Evolutionary conservation across 495 filamentous ascomycete species (phyloP), one percentile per base, ranked within the genome.

Genomic region (Tetracladium setigerum): DNA sequence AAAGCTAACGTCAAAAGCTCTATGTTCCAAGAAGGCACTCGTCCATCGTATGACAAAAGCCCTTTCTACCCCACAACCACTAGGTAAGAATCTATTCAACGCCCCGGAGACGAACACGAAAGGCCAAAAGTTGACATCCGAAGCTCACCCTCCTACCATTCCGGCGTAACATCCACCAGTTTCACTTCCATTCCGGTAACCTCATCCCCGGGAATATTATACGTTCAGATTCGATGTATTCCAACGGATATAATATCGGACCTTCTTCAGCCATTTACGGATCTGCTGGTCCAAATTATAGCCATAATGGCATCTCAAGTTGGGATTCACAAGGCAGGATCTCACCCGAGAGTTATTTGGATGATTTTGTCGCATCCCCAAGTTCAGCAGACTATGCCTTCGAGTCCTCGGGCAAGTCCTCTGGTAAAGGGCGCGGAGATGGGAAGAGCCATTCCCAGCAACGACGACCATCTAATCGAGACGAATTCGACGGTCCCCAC

Each of bases 401-500:
- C 41, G 58, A 61, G 8, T n/a, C 45, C 30, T 46, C 52, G 34
- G 47, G 50, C 19, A 48, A 45, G 22, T 31, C 35, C 17, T 32
- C 31, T 30, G 38, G 43, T 13, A 73, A 69, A 44, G 65, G 68
- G 47, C 73, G 67, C 61, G 67, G 63, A 61, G 62, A 62, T 48
- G 63, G 70, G 38, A 79, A 76, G 53, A 64, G 73, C 47, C 72
- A 81, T 50, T 70, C 82, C 24, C 82, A 85, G 63, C 48, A 55
- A 47, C 76, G 85, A 59, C 77, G 82, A 17, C 74, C 83, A 30
- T 85, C 83, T n/a, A 88, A 86, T 68, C 75, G 86, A 32, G 87
- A 91, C 73, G 87, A 91, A 62, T 94, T 91, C 65, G 87, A 89
- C 67, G 86, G 87, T 18, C 86, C 86, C 1, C 79, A 87, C 57